phyloP scores from a whole-genome alignment of 257 asterid genomes.

The Salvia hispanica region DNA sequence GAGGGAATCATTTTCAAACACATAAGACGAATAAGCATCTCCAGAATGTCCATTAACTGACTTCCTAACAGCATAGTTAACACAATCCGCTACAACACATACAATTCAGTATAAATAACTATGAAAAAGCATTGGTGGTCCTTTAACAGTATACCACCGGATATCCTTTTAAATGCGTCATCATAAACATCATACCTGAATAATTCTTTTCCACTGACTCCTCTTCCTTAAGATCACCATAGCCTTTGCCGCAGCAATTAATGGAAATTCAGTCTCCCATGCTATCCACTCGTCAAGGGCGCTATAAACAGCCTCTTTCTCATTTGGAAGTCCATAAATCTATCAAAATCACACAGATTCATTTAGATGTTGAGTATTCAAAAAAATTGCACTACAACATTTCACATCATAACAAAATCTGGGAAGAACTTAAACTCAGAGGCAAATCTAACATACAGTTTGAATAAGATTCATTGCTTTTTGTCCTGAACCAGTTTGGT shows the following conservation, averaged over 20 bases:
- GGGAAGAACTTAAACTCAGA: background rate
- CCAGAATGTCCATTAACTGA: background rate
- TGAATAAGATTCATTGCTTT: conserved; percentile 75
- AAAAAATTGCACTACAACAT: conserved; percentile 4
- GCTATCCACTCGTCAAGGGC: conserved; percentile 87
- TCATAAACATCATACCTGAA: conserved; percentile 52
- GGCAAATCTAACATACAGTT: conserved; percentile 48
- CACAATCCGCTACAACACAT: background rate
- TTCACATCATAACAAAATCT: background rate
- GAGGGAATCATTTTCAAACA: background rate
- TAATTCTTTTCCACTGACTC: conserved; percentile 71
- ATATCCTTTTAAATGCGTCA: background rate
- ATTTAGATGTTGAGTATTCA: background rate
- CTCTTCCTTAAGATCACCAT: conserved; percentile 67
- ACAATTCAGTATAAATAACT: background rate
- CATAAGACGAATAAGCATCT: background rate
- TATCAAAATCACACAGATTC: conserved; percentile 31
- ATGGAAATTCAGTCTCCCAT: conserved; percentile 94
- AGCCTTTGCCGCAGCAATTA: conserved; percentile 94
- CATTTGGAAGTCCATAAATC: conserved; percentile 82
- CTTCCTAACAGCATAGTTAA: background rate
- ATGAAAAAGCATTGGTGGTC: background rate
- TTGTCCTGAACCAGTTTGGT: conserved; percentile 77
- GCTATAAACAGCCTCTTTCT: conserved; percentile 78
- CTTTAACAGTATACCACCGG: background rate